Percentiles rank a stretch among this genome's conserved stretches.
These are phyloP conservation scores for Ogataea nonfermentans DNA, from an alignment of 805 yeast genomes.

Conservation along the genomic window DNA sequence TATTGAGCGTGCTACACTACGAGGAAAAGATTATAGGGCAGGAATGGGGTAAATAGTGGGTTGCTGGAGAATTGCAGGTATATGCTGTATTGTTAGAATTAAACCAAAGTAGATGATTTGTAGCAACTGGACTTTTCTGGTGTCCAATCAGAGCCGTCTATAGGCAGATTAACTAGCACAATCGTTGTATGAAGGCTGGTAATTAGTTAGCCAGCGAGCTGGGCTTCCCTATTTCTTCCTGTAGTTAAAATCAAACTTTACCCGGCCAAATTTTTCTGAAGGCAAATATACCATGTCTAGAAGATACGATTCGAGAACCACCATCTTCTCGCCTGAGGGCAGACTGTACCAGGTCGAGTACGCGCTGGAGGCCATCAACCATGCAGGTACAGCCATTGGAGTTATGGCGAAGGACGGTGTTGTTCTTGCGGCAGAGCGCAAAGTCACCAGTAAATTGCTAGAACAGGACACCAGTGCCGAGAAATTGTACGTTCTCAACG, in stretches of 20 bases:
- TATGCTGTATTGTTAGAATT: too few species aligned
- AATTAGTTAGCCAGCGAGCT: too few species aligned
- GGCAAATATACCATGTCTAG: slow-evolving; percentile 57
- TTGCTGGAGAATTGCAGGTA: too few species aligned
- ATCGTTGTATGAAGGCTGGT: too few species aligned
- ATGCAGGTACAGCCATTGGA: slow-evolving; percentile 82
- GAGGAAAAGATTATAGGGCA: too few species aligned
- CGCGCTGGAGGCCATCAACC: slow-evolving; percentile 75
- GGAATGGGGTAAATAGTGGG: too few species aligned
- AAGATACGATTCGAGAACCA: slow-evolving; percentile 98
- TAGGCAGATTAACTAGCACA: too few species aligned
- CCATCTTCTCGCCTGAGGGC: slow-evolving; percentile 98
- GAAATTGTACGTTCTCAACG: slow-evolving; percentile 83
- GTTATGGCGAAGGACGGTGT: slow-evolving; percentile 80
- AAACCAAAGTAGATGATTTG: too few species aligned
- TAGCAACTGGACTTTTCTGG: too few species aligned
- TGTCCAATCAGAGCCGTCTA: too few species aligned
- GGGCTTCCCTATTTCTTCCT: too few species aligned
- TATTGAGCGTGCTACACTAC: too few species aligned
- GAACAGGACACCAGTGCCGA: slow-evolving; percentile 95
- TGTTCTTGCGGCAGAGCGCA: slow-evolving; percentile 94
- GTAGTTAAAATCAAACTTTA: slow-evolving; percentile 8
- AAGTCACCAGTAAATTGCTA: slow-evolving; percentile 85
- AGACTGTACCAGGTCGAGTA: slow-evolving; percentile 96
- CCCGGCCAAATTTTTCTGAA: slow-evolving; percentile 14